phyloP scores from a whole-genome alignment of 345 rosid species.

The Salix viminalis region DNA sequence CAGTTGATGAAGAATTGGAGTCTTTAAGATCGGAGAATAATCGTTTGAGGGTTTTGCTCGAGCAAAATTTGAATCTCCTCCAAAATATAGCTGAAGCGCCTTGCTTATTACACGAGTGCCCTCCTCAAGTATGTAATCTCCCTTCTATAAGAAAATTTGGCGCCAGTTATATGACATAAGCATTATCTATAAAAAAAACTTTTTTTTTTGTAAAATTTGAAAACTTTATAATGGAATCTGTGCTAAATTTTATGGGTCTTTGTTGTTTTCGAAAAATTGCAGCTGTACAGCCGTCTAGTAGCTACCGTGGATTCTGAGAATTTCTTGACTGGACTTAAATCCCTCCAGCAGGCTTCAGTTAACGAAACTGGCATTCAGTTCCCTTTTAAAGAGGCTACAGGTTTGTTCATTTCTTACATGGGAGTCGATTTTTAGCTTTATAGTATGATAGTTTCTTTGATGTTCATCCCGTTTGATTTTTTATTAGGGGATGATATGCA shows the following conservation, averaged over 20 bases:
- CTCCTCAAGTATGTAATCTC: conserved; percentile 57
- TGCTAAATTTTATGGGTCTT: neutral
- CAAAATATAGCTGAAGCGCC: conserved; percentile 68
- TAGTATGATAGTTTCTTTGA: neutral
- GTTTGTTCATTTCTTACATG: conserved; percentile 20
- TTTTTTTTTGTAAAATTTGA: neutral
- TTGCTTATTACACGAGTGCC: conserved; percentile 53
- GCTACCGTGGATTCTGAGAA: conserved; percentile 66
- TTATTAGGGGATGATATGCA: conserved; percentile 55
- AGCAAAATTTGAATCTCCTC: conserved; percentile 68
- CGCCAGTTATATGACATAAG: neutral
- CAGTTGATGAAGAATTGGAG: conserved; percentile 49
- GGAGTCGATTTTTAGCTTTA: neutral
- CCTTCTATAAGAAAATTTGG: neutral
- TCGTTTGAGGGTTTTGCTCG: conserved; percentile 57
- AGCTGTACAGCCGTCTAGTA: conserved; percentile 59
- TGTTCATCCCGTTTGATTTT: neutral
- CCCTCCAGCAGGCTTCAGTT: conserved; percentile 40
- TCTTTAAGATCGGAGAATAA: conserved; percentile 56
- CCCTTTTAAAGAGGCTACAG: conserved; percentile 86
- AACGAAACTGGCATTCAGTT: conserved; percentile 50
- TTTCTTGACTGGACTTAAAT: conserved; percentile 56
- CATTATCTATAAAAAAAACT: neutral
- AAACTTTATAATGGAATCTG: neutral
- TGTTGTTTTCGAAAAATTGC: conserved; percentile 8